These are phyloP conservation scores for Nissolia schottii DNA, from an alignment of 306 rosid species.

Conservation along the genomic window DNA sequence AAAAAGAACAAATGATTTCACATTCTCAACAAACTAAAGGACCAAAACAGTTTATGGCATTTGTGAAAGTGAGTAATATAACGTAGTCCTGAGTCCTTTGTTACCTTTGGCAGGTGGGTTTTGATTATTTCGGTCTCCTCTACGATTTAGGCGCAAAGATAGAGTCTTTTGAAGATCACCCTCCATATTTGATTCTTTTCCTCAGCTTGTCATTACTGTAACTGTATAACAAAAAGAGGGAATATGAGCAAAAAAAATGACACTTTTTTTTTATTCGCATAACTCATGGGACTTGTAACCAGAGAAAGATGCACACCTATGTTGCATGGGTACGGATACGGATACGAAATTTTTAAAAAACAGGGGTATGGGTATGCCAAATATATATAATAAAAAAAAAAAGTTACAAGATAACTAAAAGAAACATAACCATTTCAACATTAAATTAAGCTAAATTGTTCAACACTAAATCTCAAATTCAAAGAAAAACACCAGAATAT, in stretches of 20 bases:
- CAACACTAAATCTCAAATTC: no score
- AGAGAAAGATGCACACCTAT: conserved; percentile 8
- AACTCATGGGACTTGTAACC: background rate
- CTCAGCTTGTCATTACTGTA: conserved; percentile 34
- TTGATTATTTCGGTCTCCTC: conserved; percentile 43
- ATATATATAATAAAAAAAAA: no score
- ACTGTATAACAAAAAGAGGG: background rate
- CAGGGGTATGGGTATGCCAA: no score
- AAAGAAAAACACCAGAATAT: no score
- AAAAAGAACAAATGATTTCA: background rate
- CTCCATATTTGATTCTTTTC: conserved; percentile 35
- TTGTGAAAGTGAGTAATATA: background rate
- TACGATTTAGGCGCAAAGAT: conserved; percentile 39
- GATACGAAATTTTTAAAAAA: no score
- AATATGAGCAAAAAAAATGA: background rate
- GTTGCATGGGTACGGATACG: no score
- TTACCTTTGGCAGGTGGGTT: conserved; percentile 28
- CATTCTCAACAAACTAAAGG: background rate
- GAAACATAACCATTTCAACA: no score
- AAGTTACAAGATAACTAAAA: no score
- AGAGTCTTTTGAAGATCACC: conserved; percentile 32
- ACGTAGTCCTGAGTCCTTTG: background rate
- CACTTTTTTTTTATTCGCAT: background rate
- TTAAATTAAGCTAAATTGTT: no score
- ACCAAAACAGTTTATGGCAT: background rate